Conservation (phyloP, 1,284 basidiomycete species). For the Trametes sp. region DNA sequence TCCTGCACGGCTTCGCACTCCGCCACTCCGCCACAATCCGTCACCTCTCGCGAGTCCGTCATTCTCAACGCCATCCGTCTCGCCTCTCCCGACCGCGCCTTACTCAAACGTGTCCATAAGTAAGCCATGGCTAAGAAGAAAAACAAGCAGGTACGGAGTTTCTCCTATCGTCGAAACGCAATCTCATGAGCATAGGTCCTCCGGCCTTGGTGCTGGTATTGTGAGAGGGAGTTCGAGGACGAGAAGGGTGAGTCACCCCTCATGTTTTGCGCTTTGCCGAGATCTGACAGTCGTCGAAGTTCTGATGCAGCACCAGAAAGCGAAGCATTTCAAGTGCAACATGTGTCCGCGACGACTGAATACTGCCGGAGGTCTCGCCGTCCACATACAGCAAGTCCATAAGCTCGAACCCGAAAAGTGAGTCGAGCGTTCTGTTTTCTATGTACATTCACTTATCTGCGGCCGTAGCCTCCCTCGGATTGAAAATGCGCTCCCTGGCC, state of each 20-base stretch:
- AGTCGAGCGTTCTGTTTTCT: slow-evolving; percentile 37
- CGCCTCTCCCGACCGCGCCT: slow-evolving; percentile 15
- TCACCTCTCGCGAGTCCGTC: slow-evolving; percentile 12
- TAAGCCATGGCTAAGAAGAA: slow-evolving; percentile 79
- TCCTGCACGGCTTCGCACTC: not conserved
- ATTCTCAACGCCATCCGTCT: slow-evolving; percentile 19
- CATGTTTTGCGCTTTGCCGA: not conserved
- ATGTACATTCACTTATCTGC: slow-evolving; percentile 5
- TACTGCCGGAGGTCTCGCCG: slow-evolving; percentile 97
- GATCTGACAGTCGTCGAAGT: slow-evolving; percentile 58
- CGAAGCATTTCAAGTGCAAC: slow-evolving; percentile 98
- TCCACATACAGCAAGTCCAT: slow-evolving; percentile 98
- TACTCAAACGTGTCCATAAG: not conserved
- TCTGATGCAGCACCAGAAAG: slow-evolving; percentile 98
- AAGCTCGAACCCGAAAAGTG: slow-evolving; percentile 97
- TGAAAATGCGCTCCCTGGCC: slow-evolving; percentile 94
- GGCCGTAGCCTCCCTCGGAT: slow-evolving; percentile 75
- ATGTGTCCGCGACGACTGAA: slow-evolving; percentile 96
- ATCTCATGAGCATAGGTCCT: slow-evolving; percentile 62
- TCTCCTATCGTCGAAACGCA: not conserved
- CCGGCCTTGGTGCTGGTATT: slow-evolving; percentile 98
- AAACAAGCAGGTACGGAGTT: slow-evolving; percentile 69
- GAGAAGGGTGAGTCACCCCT: slow-evolving; percentile 76
- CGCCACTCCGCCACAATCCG: slow-evolving; percentile 3
- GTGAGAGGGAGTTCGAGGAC: slow-evolving; percentile 98